These are phyloP conservation scores for Elongisporangium undulatum DNA, from an alignment of 352 stramenopile species.

Conservation along the genomic window DNA sequence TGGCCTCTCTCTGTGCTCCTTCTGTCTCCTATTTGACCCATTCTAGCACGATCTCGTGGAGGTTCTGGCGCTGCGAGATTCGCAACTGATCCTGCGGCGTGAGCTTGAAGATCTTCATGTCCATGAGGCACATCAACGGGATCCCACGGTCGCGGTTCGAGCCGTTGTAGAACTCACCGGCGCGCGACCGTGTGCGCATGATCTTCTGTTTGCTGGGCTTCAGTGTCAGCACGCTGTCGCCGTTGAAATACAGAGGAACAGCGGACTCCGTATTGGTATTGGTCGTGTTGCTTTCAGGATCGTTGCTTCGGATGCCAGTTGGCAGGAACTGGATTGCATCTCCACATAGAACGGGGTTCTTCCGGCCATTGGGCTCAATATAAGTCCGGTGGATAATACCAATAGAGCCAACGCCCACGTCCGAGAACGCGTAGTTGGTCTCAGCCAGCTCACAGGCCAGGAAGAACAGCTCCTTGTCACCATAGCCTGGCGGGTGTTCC, in stretches of 20 bases:
- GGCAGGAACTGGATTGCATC: slow-evolving; percentile 23
- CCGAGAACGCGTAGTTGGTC: slow-evolving; percentile 22
- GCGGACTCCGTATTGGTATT: not conserved
- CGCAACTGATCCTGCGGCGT: slow-evolving; percentile 14
- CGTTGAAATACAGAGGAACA: not conserved
- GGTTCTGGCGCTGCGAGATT: slow-evolving; percentile 14
- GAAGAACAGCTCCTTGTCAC: slow-evolving; percentile 41
- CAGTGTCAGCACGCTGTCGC: slow-evolving; percentile 14
- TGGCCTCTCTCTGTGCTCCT: too few species aligned
- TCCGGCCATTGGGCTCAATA: not conserved
- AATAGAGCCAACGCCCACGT: slow-evolving; percentile 22
- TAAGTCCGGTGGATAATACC: slow-evolving; percentile 7
- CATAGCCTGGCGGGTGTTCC: slow-evolving; percentile 8
- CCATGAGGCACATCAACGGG: slow-evolving; percentile 29
- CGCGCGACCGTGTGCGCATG: slow-evolving; percentile 24
- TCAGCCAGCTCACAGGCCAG: slow-evolving; percentile 31
- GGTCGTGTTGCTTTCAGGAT: too few species aligned
- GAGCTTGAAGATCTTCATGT: slow-evolving; percentile 24
- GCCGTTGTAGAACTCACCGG: slow-evolving; percentile 25
- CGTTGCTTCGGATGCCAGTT: not conserved
- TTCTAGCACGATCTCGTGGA: slow-evolving; percentile 15
- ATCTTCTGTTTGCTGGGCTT: slow-evolving; percentile 19
- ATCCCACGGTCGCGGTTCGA: slow-evolving; percentile 25
- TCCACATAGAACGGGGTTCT: slow-evolving; percentile 16
- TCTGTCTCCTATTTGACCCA: slow-evolving; percentile 2